Base-by-base conservation (phyloP, 345 rosid genomes). In the Populus deltoides region DNA sequence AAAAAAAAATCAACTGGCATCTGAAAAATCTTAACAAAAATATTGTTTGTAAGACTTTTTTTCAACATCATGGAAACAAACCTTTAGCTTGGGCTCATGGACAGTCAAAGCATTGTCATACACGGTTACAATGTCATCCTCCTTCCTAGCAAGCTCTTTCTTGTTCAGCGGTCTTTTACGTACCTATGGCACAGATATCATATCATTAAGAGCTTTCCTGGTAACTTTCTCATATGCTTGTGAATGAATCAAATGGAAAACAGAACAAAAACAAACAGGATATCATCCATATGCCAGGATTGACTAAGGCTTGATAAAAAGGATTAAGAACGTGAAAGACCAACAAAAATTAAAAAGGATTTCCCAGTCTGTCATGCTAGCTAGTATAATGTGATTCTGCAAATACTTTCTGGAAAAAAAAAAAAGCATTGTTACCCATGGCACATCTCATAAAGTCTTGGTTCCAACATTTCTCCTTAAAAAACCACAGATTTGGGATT, bases 21-120 rank as follows among this genome's bases (percentile, higher is more conserved):
- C 8, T 49, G 62, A 59, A 61, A 71, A 67, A 24, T 45, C 13
- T 9, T 38, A 55, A 10, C 47, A 41, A 2, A 8, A 61, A 47
- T 73, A 35, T 11, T 9, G 0, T 20, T 24, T 9, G 0, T 20
- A 62, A 36, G 8, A 57, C 65, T 55, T 31, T 75, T 55, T 51
- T 66, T 25, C 25, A 18, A 69, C 66, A 80, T 55, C 75, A 77
- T 55, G 61, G 80, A 68, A 76, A 80, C 90, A 75, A 68, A 96
- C 99, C 99, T 96, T 96, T 81, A 93, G 88, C 86, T 93, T 96
- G 51, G 99, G 92, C 83, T 96, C 98, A 75, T 91, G 98, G 75
- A 96, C 98, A 33, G 90, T 85, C 82, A 96, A 78, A 70, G 92
- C 84, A 74, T 93, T 93, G 69, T 89, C 90, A 78, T 53, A 75